Conservation (phyloP, 345 rosid species). For the Eucalyptus sp. region DNA sequence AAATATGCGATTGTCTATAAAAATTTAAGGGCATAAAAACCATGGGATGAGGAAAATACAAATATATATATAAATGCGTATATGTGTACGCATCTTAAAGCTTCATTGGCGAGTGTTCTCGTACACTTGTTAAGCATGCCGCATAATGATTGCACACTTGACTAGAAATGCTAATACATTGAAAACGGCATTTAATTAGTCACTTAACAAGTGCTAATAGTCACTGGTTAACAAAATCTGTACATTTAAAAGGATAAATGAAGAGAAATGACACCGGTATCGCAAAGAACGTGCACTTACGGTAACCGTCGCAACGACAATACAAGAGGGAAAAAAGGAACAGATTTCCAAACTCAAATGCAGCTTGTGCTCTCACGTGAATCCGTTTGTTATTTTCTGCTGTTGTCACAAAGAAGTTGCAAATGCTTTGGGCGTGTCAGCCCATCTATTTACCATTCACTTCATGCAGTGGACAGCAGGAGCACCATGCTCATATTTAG, state of each 20-base stretch:
- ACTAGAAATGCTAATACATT: not conserved
- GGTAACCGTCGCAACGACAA: not conserved
- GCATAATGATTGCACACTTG: not conserved
- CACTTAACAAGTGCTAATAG: not conserved
- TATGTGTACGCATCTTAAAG: not conserved
- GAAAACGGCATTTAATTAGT: not conserved
- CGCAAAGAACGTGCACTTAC: not conserved
- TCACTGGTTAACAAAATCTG: not conserved
- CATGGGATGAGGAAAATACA: not conserved
- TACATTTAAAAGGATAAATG: not conserved
- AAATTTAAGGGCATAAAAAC: not conserved
- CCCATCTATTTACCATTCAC: not conserved
- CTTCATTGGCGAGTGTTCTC: not conserved
- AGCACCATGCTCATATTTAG: not conserved
- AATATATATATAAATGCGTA: not conserved
- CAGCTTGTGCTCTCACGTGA: not conserved
- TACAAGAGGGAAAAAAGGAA: not conserved
- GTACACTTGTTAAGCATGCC: not conserved
- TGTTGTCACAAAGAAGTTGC: not conserved
- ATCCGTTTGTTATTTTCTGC: not conserved
- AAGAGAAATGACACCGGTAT: not conserved
- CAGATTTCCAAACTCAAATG: not conserved
- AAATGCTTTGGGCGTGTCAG: not conserved
- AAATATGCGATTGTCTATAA: not conserved
- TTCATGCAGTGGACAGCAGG: not conserved